phyloP scores from a whole-genome alignment of 2,329 filamentous ascomycete genomes.

The Trichophyton mentagrophytes region DNA sequence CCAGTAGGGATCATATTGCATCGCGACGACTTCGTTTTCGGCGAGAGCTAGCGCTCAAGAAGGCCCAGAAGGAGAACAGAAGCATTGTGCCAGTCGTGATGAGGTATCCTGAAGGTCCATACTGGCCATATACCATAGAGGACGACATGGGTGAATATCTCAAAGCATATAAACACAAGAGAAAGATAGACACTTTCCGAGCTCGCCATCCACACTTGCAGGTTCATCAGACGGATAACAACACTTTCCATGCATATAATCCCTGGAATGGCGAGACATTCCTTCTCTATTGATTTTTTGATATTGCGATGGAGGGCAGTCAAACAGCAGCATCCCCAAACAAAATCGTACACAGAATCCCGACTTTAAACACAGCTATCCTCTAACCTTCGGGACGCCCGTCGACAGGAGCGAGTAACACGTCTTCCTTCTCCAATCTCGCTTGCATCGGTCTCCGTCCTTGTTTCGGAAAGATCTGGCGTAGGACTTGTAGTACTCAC shows the following conservation, averaged over 20 bases:
- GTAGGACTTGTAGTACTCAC: constrained; percentile 24
- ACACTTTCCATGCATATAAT: not conserved
- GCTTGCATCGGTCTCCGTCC: constrained; percentile 28
- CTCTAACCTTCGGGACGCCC: constrained; percentile 14
- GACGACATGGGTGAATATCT: not conserved
- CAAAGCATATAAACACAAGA: not conserved
- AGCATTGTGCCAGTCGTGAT: not conserved
- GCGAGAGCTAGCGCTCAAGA: constrained; percentile 1
- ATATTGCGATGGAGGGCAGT: not conserved
- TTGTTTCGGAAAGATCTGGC: constrained; percentile 27
- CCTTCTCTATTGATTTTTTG: not conserved
- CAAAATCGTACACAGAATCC: not conserved
- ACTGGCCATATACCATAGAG: constrained; percentile 10
- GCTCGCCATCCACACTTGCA: not conserved
- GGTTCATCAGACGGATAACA: not conserved
- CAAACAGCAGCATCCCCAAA: not conserved
- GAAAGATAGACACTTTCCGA: not conserved
- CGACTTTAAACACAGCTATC: not conserved
- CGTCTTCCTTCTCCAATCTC: constrained; percentile 25
- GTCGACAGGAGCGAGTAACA: constrained; percentile 24
- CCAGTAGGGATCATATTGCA: constrained; percentile 10
- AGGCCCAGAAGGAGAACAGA: not conserved
- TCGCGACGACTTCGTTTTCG: constrained; percentile 12
- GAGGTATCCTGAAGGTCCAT: constrained; percentile 10
- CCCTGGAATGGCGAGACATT: not conserved